Percentiles rank a stretch among this genome's conserved stretches.
Evolutionary conservation across 2,329 filamentous ascomycete genomes (phyloP).

Genomic region (Sphaerostilbella broomeana): DNA sequence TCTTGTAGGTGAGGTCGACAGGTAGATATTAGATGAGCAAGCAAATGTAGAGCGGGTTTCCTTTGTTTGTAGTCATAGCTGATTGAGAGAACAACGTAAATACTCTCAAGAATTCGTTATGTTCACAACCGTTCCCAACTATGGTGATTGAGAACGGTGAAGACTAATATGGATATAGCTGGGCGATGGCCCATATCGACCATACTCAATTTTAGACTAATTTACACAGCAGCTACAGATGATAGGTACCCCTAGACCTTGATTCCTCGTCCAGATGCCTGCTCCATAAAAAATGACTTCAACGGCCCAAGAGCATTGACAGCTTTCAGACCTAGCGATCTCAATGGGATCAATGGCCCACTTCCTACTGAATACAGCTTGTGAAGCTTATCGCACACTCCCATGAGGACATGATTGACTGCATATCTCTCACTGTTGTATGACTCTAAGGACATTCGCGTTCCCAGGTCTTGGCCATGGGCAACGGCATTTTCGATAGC

Average conservation of each 20-base stretch:
- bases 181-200: too few relatives aligned
- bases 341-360: conserved; percentile 71
- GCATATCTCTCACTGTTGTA: conserved; percentile 79
- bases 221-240: conserved; percentile 5
- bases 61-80: conserved; percentile 37
- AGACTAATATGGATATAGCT: too few relatives aligned
- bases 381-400: conserved; percentile 82
- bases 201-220: not conserved
- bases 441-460: conserved; percentile 66
- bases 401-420: conserved; percentile 72
- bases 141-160: too few relatives aligned
- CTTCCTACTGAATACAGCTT: conserved; percentile 80
- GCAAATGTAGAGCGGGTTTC: conserved; percentile 27
- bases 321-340: conserved; percentile 68
- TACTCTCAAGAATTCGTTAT: conserved; percentile 28
- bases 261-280: conserved; percentile 50
- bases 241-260: conserved; percentile 32
- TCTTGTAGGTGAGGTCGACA: conserved; percentile 52
- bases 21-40: conserved; percentile 34
- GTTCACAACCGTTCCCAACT: conserved; percentile 9
- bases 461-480: conserved; percentile 84
- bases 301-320: conserved; percentile 69
- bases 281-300: conserved; percentile 82
- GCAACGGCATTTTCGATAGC: conserved; percentile 69
- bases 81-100: conserved; percentile 31